Evolutionary conservation across 2,329 filamentous ascomycete species (phyloP), one percentile per base, ranked within the genome.

Genomic region (Pezicula neosporulosa): DNA sequence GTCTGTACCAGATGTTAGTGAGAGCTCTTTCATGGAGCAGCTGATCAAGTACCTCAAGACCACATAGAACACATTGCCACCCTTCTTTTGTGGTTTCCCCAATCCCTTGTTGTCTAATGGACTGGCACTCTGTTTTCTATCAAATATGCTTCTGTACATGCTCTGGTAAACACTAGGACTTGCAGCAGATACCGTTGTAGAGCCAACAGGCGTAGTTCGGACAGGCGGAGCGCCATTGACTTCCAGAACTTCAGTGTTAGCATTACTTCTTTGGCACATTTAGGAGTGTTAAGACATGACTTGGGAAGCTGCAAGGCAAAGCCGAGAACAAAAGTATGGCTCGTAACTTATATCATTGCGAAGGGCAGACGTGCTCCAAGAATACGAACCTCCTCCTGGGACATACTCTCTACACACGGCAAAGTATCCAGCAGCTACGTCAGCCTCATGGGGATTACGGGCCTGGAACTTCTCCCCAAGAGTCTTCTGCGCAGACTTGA

Each of bases 121-220:
- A 42, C 59, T 63, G 33, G 60, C 59, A 18, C 47, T 60, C 75
- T 83, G 61, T 63, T 87, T 92, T 63, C 93, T 82, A 62, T 96
- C 91, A 67, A 99, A 97, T 55, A 99, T 87, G 68, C 89, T 96
- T 66, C 91, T 80, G 72, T 99, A 99, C 90, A 99, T 97, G 68
- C 88, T 88, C 78, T 97, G 94, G 70, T 97, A 97, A 36, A 99
- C 93, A 68, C 93, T 97, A 51, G 89, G 91, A 64, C 90, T 96
- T 51, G 91, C 87, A 39, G 87, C 77, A 33, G 86, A 83, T 42
- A 94, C 84, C 15, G 88, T 86, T 48, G 81, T 71, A 51, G 87
- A 85, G 16, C 90, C 90, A 12, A 89, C 82, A 6, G 91, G 90
- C 0, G 89, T 93, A 30, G 85, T 83, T 54, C 90, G 82, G 72